Conservation (phyloP, 192 early-diverging fungal genomes). For the Phlyctochytrium planicorne region DNA sequence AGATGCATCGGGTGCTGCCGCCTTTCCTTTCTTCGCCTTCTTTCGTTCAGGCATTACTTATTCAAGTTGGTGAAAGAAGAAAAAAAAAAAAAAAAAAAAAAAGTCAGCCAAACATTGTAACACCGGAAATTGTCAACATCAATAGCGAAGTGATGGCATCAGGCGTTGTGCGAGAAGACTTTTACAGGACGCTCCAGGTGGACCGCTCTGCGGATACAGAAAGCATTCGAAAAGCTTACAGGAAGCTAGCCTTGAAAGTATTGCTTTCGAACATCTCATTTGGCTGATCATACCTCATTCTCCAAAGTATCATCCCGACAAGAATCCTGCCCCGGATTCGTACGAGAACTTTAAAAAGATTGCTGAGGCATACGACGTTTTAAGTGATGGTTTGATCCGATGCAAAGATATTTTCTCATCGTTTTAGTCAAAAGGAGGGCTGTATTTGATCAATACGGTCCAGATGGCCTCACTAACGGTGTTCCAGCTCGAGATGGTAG, state of each 20-base stretch:
- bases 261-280: neutral
- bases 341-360: slow-evolving; percentile 42
- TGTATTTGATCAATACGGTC: slow-evolving; percentile 58
- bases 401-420: neutral
- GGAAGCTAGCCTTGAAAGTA: slow-evolving; percentile 26
- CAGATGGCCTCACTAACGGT: slow-evolving; percentile 50
- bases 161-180: neutral
- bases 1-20: neutral
- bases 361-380: slow-evolving; percentile 49
- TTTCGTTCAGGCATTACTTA: neutral
- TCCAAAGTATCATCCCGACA: slow-evolving; percentile 49
- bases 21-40: neutral
- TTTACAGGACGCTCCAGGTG: neutral
- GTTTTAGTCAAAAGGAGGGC: slow-evolving; percentile 42
- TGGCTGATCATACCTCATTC: neutral
- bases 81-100: slow-evolving; percentile 1
- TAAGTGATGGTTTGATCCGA: slow-evolving; percentile 41
- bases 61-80: neutral
- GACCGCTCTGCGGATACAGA: slow-evolving; percentile 24
- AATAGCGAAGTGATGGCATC: no score
- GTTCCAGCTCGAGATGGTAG: slow-evolving; percentile 46
- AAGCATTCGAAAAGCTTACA: slow-evolving; percentile 17
- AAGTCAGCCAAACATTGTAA: neutral
- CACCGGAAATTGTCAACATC: neutral
- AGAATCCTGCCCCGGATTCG: slow-evolving; percentile 40